Evolutionary conservation across 208 protist species (phyloP).

Genomic region (Leishmania amazonensis): DNA sequence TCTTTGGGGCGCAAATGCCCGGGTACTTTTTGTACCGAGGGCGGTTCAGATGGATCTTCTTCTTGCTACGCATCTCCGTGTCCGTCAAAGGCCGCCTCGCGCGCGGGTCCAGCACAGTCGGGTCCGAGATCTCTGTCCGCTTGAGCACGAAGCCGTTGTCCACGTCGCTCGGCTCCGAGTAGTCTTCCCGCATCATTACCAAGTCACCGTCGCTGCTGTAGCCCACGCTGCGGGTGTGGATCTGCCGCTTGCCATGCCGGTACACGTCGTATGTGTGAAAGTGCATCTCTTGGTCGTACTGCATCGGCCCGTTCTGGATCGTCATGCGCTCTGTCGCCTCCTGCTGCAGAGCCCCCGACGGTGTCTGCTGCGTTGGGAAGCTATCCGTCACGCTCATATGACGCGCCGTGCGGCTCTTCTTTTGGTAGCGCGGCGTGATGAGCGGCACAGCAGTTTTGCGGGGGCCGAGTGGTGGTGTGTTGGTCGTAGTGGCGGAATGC

Average conservation of each 20-base stretch:
- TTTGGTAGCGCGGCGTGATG: slow-evolving; percentile 81
- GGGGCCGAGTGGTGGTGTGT: slow-evolving; percentile 40
- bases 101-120: slow-evolving; percentile 76
- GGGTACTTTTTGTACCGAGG: slow-evolving; percentile 87
- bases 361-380: slow-evolving; percentile 38
- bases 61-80: slow-evolving; percentile 41
- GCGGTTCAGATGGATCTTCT: slow-evolving; percentile 50
- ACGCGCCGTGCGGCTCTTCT: slow-evolving; percentile 56
- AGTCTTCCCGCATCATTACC: slow-evolving; percentile 75
- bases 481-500: slow-evolving; percentile 6
- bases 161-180: slow-evolving; percentile 79
- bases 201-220: slow-evolving; percentile 90
- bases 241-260: slow-evolving; percentile 72
- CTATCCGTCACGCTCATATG: slow-evolving; percentile 75
- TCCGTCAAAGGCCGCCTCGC: slow-evolving; percentile 74
- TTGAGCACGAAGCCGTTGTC: slow-evolving; percentile 59
- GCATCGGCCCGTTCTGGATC: slow-evolving; percentile 58
- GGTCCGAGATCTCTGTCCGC: slow-evolving; percentile 56
- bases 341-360: slow-evolving; percentile 50
- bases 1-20: slow-evolving; percentile 73
- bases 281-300: slow-evolving; percentile 72
- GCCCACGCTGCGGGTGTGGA: slow-evolving; percentile 78
- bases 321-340: slow-evolving; percentile 70
- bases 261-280: slow-evolving; percentile 91
- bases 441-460: slow-evolving; percentile 63